Evolutionary conservation across 148 eudicot genomes (phyloP).

Genomic region (Pharnaceum exiguum): DNA sequence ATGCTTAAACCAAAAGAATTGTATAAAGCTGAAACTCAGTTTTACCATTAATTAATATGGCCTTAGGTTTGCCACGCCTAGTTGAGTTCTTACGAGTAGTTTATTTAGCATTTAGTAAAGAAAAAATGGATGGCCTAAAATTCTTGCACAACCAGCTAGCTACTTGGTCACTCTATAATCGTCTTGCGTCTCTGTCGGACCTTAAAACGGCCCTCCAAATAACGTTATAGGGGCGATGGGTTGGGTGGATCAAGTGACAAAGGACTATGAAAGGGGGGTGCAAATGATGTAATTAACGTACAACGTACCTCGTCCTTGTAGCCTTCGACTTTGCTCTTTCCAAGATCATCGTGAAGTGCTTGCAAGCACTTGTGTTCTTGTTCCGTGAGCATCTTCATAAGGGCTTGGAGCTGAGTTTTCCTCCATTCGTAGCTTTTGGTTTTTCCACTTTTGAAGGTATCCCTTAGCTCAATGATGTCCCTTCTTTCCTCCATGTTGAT

Average conservation of each 20-base stretch:
- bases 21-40: too few species aligned
- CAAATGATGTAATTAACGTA: background rate
- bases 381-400: conserved; percentile 39
- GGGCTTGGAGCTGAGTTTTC: conserved; percentile 51
- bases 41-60: too few species aligned
- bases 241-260: background rate
- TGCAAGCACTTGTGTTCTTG: conserved; percentile 46
- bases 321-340: conserved; percentile 58
- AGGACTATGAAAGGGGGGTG: background rate
- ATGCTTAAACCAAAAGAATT: too few species aligned
- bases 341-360: conserved; percentile 65
- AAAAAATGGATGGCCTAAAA: too few species aligned
- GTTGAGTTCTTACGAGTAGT: too few species aligned
- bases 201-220: too few species aligned
- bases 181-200: too few species aligned
- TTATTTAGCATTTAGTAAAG: too few species aligned
- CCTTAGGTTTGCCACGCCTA: too few species aligned
- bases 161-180: too few species aligned
- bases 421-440: conserved; percentile 66
- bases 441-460: conserved; percentile 50
- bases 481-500: conserved; percentile 6
- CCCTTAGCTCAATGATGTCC: conserved; percentile 33
- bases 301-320: conserved; percentile 72
- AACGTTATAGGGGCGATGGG: too few species aligned
- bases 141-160: too few species aligned